Base-by-base conservation (phyloP, 148 eudicot genomes). In the Heliamphora exappendiculata region DNA sequence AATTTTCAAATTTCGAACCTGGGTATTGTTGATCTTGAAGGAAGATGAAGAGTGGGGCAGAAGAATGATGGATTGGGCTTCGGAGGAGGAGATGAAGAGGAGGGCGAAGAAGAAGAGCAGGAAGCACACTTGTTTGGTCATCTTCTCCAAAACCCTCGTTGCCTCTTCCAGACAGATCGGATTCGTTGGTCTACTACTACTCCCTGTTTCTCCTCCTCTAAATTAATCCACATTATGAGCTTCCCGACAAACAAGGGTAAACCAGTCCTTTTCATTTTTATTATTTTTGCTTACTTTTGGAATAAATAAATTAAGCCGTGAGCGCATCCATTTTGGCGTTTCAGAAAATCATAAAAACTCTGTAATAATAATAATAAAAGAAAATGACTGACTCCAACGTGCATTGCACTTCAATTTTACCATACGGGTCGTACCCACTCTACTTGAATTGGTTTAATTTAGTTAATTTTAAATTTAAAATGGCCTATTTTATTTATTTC, bases 11-110 rank as follows among this genome's bases (percentile, higher is more conserved):
- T 72, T 49, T 37, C 4, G 28, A 20, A 80, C 84, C 85, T 82
- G 82, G 67, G 86, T 83, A 37, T 71, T 54, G 82, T 86, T 86
- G 82, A 83, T 81, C 11, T 76, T 81, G 78, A 85, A 51, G 75
- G 78, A 47, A 6, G 80, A 20, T 0, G 34, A 66, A 59, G 80
- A 70, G 47, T 66, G 73, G 3, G 86, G 86, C 42, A 49, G 58
- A 22, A 68, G 36, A 28, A 74, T 13, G 31, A 76, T 81, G 0
- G 86, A 75, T 81, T 71, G 50, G 39, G 81, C 78, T 64, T 73
- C 34, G 10, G 82, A 36, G 10, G 82, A 36, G 70, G 53, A 24
- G 54, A n/a, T 17, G 60, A 64, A 68, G 16, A 81, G 3, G 4
- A 79, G 73, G 64, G 55, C 63, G 33, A 74, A 20, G 37, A 78